Conservation (phyloP, 441 rosid species). For the Gossypium armourianum region DNA sequence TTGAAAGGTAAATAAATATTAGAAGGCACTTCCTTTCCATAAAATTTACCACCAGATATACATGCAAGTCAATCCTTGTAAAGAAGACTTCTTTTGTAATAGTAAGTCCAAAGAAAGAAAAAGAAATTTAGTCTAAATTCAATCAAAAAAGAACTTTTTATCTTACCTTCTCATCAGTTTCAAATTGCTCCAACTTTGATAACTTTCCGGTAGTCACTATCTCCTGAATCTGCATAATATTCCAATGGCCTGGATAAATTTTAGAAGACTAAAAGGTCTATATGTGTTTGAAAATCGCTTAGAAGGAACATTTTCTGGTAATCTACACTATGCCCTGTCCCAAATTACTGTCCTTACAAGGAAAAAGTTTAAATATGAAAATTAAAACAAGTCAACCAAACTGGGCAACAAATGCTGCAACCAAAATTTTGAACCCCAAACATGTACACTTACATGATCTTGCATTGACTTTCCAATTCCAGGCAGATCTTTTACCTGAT, state of each 20-base stretch:
- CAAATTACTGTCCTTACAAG: not conserved
- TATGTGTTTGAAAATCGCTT: not conserved
- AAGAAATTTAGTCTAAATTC: slow-evolving; percentile 2
- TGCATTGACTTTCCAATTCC: slow-evolving; percentile 83
- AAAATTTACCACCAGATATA: not conserved
- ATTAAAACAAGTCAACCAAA: not conserved
- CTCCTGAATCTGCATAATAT: slow-evolving; percentile 71
- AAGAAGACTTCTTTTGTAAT: not conserved
- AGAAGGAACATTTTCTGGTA: not conserved
- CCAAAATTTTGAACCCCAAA: not conserved
- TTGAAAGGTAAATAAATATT: not conserved
- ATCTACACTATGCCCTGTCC: not conserved
- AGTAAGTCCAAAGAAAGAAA: not conserved
- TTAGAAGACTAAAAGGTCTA: not conserved
- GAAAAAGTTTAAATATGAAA: not conserved
- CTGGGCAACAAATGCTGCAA: not conserved
- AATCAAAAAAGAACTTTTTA: not conserved
- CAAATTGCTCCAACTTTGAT: slow-evolving; percentile 86
- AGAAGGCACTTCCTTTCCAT: slow-evolving; percentile 1
- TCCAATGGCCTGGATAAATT: slow-evolving; percentile 15
- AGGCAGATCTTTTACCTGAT: slow-evolving; percentile 69
- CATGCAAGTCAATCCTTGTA: not conserved
- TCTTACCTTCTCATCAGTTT: slow-evolving; percentile 80
- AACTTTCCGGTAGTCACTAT: slow-evolving; percentile 70
- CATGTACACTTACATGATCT: slow-evolving; percentile 66